Conservation (phyloP, 306 rosid genomes). For the Glycine latifolia region DNA sequence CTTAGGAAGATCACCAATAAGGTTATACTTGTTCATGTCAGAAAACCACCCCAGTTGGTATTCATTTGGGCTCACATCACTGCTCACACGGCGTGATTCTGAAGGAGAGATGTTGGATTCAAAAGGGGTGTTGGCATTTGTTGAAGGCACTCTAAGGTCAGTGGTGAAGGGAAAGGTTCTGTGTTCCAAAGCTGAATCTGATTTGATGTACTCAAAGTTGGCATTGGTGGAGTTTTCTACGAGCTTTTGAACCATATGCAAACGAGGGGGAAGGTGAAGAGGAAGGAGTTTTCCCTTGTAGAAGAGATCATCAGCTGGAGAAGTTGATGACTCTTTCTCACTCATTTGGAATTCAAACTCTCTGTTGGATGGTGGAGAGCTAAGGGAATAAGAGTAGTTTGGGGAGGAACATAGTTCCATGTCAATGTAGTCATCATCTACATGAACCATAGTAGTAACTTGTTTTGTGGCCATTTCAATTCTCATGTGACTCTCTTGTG, state of each 20-base stretch:
- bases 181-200: conserved; percentile 52
- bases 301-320: conserved; percentile 95
- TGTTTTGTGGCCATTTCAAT: conserved; percentile 59
- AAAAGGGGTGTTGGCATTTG: conserved; percentile 49
- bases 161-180: conserved; percentile 47
- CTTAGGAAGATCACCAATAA: conserved; percentile 52
- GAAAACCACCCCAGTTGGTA: conserved; percentile 55
- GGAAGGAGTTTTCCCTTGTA: conserved; percentile 98
- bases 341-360: conserved; percentile 95
- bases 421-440: conserved; percentile 89
- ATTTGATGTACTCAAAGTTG: conserved; percentile 40
- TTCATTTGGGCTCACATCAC: conserved; percentile 73
- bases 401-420: conserved; percentile 78
- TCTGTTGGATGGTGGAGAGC: conserved; percentile 67
- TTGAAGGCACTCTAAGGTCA: conserved; percentile 44
- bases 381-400: conserved; percentile 57
- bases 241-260: conserved; percentile 82
- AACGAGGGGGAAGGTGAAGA: conserved; percentile 93
- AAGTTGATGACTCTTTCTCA: conserved; percentile 60
- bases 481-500: conserved; percentile 52
- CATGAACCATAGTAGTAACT: conserved; percentile 50
- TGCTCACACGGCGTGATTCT: conserved; percentile 75
- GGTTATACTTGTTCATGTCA: conserved; percentile 47
- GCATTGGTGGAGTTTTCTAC: conserved; percentile 44
- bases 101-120: conserved; percentile 70